Evolutionary conservation across 306 rosid species (phyloP), one percentile per base, ranked within the genome.

Genomic region (Vigna reflexopilosa): DNA sequence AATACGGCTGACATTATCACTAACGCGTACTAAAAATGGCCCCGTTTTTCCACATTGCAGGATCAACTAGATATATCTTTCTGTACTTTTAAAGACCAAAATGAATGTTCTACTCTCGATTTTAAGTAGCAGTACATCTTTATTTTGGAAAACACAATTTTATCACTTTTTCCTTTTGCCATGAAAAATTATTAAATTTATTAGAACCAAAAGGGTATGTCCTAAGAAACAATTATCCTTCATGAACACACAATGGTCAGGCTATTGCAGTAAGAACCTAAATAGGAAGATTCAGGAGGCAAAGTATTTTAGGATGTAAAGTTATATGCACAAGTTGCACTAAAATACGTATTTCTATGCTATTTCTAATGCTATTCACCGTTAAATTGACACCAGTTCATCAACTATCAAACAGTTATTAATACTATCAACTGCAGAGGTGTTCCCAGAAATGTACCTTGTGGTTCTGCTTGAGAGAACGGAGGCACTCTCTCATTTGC

Each of bases 401-500:
- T 30, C 26, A 47, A 65, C 11, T 47, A 49, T 68, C 58, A 63
- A 61, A 34, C 48, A 69, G 34, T 50, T 61, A 76, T 12, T 50
- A 75, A 69, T 47, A 61, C 68, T 50, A 58, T 38, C 24, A 38
- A 36, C 77, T 51, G 70, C 17, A 49, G 73, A 70, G 51, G 40
- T n/a, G 75, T 42, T 32, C 16, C 28, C 19, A 34, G 56, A 62
- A 70, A 76, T 36, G 83, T 90, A 96, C 99, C 99, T 91, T 96
- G 90, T 93, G 96, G 84, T 78, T 89, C 81, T 89, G 93, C 87
- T 96, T 93, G 71, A 96, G 97, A 80, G 96, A 88, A 51, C 98
- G 95, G 80, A 96, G 76, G 77, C 97, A 90, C 83, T 89, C 99
- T 80, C 99, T 93, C 96, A 93, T 93, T 83, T 89, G 97, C 83